phyloP scores from a whole-genome alignment of 2,329 filamentous ascomycete genomes.

The Aspergillus aculeatinus region DNA sequence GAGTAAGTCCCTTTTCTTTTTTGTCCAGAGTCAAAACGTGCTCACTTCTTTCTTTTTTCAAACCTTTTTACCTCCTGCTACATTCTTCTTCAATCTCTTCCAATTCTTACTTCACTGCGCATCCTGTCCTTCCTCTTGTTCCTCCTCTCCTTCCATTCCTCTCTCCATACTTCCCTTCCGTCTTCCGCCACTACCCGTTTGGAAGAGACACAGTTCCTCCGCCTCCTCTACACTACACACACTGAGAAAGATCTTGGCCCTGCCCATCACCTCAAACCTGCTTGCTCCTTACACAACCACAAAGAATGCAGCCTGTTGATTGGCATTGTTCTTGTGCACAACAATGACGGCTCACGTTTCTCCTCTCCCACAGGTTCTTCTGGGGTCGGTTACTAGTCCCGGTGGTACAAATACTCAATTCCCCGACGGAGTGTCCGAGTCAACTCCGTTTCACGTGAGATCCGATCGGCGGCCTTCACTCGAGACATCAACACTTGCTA shows the following conservation, averaged over 20 bases:
- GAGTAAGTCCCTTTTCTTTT: constrained; percentile 8
- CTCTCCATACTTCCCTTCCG: constrained; percentile 2
- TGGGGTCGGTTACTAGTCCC: constrained; percentile 24
- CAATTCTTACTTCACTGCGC: constrained; percentile 1
- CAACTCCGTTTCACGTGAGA: constrained; percentile 23
- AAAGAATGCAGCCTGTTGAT: constrained; percentile 19
- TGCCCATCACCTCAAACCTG: neutral
- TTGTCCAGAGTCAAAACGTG: neutral
- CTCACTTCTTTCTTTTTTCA: constrained; percentile 3
- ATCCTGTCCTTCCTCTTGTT: neutral
- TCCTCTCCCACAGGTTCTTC: constrained; percentile 28
- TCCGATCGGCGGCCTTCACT: constrained; percentile 26
- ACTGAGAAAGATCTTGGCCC: too few relatives aligned
- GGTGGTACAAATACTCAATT: constrained; percentile 20
- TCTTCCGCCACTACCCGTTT: neutral
- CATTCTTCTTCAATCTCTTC: constrained; percentile 1
- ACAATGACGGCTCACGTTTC: constrained; percentile 35
- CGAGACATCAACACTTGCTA: constrained; percentile 17
- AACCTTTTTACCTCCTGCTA: constrained; percentile 4
- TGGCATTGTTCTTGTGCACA: constrained; percentile 20
- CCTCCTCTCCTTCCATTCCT: neutral
- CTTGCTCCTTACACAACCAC: neutral
- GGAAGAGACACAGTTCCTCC: neutral
- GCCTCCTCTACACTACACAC: too few relatives aligned
- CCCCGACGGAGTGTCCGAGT: constrained; percentile 21